These are phyloP conservation scores for Barbatosphaeria neglecta DNA, from an alignment of 495 filamentous ascomycete species.

Conservation along the genomic window DNA sequence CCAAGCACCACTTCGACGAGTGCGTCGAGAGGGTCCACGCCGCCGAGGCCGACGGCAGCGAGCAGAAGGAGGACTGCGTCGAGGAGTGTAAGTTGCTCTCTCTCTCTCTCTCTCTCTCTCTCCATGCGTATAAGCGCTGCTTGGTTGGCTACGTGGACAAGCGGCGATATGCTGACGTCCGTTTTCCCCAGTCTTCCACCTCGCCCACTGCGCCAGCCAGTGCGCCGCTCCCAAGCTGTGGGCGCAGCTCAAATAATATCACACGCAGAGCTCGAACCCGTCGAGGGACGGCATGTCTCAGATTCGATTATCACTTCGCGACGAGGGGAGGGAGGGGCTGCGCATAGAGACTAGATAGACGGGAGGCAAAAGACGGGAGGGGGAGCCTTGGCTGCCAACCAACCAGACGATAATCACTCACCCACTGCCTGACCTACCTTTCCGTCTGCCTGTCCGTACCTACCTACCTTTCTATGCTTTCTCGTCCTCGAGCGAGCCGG, in stretches of 20 bases:
- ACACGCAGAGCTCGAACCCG: neutral
- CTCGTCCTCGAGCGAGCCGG: too few species aligned
- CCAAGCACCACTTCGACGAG: slow-evolving; percentile 96
- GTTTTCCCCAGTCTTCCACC: slow-evolving; percentile 83
- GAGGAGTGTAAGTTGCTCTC: slow-evolving; percentile 78
- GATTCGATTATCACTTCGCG: too few species aligned
- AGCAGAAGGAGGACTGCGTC: slow-evolving; percentile 92
- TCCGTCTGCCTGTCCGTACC: too few species aligned
- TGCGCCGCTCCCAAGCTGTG: slow-evolving; percentile 97
- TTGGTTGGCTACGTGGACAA: too few species aligned
- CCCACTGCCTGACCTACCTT: too few species aligned
- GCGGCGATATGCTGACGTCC: neutral
- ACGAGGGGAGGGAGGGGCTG: too few species aligned
- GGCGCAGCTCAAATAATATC: slow-evolving; percentile 80
- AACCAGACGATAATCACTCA: too few species aligned
- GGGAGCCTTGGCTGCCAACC: too few species aligned
- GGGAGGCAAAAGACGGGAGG: too few species aligned
- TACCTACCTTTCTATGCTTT: too few species aligned
- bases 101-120: neutral
- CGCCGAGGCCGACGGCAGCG: slow-evolving; percentile 46
- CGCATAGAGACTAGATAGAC: too few species aligned
- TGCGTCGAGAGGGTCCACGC: slow-evolving; percentile 84
- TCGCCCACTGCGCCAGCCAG: slow-evolving; percentile 79
- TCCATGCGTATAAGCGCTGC: too few species aligned
- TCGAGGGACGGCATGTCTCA: neutral